phyloP scores from a whole-genome alignment of 768 basidiomycete genomes.

The Asterophora lycoperdoides region DNA sequence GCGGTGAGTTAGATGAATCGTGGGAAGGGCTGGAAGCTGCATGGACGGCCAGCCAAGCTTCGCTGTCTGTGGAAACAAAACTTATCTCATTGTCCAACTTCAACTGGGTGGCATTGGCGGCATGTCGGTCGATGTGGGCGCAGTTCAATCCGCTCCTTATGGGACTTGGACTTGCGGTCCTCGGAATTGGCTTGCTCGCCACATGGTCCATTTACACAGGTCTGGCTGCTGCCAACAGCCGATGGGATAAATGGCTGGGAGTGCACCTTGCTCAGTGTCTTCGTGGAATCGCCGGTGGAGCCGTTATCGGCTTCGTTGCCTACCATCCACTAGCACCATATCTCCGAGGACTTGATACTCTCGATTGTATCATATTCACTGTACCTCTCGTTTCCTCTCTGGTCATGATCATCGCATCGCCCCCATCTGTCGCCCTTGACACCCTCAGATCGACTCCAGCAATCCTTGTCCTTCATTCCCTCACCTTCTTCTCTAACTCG shows the following conservation, averaged over 20 bases:
- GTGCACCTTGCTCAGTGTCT: conserved; percentile 27
- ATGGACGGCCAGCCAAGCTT: conserved; percentile 37
- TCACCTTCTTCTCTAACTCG: conserved; percentile 88
- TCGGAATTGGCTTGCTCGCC: conserved; percentile 52
- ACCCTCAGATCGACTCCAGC: conserved; percentile 34
- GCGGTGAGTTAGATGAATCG: conserved; percentile 65
- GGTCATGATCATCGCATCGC: conserved; percentile 38
- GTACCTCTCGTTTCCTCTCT: conserved; percentile 44
- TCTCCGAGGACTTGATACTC: conserved; percentile 43
- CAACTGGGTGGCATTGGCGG: conserved; percentile 56
- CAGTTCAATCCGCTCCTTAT: conserved; percentile 85
- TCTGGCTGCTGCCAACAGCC: conserved; percentile 33
- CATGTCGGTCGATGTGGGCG: conserved; percentile 89
- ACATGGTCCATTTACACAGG: conserved; percentile 52
- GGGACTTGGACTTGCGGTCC: conserved; percentile 60
- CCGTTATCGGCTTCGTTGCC: conserved; percentile 30
- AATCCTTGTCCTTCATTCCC: conserved; percentile 61
- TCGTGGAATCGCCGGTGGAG: conserved; percentile 35
- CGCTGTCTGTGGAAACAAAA: conserved; percentile 24
- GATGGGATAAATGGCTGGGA: conserved; percentile 43
- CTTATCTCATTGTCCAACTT: conserved; percentile 45
- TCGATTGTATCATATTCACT: conserved; percentile 50
- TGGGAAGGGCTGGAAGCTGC: conserved; percentile 50
- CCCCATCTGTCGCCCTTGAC: conserved; percentile 29
- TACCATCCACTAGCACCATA: conserved; percentile 29